Evolutionary conservation across 768 basidiomycete genomes (phyloP).

Genomic region (Auricularia sp.): DNA sequence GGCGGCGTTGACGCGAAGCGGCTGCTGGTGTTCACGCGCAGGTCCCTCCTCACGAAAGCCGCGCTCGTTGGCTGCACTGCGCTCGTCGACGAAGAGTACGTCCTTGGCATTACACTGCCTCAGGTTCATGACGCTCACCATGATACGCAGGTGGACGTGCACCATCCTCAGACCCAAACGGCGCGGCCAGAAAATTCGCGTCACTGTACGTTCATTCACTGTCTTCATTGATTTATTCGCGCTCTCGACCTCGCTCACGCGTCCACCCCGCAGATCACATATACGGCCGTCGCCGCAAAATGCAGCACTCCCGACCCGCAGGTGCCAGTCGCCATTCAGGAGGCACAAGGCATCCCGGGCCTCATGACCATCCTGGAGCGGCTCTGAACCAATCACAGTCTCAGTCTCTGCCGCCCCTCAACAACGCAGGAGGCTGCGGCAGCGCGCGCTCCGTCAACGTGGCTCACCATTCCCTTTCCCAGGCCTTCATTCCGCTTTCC

Average conservation of each 20-base stretch:
- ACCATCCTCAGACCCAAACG: constrained; percentile 46
- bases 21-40: constrained; percentile 47
- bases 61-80: constrained; percentile 44
- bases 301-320: constrained; percentile 45
- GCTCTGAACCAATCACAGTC: neutral
- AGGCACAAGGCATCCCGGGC: constrained; percentile 53
- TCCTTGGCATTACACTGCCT: constrained; percentile 16
- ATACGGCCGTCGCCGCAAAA: constrained; percentile 49
- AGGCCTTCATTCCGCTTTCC: neutral
- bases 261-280: constrained; percentile 40
- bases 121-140: constrained; percentile 11
- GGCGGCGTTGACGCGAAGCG: constrained; percentile 28
- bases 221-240: no score
- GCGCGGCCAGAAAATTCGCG: constrained; percentile 35
- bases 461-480: neutral
- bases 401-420: no score
- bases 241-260: neutral
- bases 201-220: constrained; percentile 36
- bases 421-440: no score
- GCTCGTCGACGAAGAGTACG: constrained; percentile 62
- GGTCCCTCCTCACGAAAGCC: constrained; percentile 40
- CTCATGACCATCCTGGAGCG: constrained; percentile 60
- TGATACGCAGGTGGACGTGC: constrained; percentile 47
- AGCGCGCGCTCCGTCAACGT: no score
- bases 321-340: constrained; percentile 52